Evolutionary conservation across 257 asterid genomes (phyloP), one percentile per base, ranked within the genome.

Genomic region (Forsythia viridissima): DNA sequence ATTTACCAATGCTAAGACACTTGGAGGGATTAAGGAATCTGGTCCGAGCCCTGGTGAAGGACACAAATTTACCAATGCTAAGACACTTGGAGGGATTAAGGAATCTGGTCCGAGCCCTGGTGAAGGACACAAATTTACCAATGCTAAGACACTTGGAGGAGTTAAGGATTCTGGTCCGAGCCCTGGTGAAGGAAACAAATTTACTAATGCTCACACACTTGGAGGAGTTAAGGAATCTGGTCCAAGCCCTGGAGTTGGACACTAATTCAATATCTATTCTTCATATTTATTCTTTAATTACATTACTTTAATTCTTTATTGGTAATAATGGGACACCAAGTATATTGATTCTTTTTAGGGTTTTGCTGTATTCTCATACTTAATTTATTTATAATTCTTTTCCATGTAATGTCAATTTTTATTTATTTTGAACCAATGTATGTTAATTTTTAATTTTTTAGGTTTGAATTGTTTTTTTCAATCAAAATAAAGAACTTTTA

Each of bases 161-260:
- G 18, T 57, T 6, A 70, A 77, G n/a, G 57, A 59, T 12, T 78
- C 81, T 2, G 80, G 80, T 61, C 76, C 81, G 4, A 69, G 57
- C 65, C 76, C 20, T 72, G 72, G 68, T 34, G 80, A 30, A 21
- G 80, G 80, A 68, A 73, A 68, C 70, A 77, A 51, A 30, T 44
- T 24, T 34, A 8, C 36, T 0, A 46, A 69, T 39, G 34, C 18
- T 36, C 1, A 70, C 10, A 70, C 81, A 37, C 74, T 70, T 24
- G 81, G 43, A 69, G 76, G 68, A 52, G 18, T 55, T 77, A 51
- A 51, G 61, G 61, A 51, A 13, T 16, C 21, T 15, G 63, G 63
- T 1, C 63, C 63, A 1, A 77, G 79, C 15, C 85, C 85, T 7
- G 76, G 77, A 30, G 70, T 3, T 24, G 82, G 85, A 67, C 73